Conservation (phyloP, 345 rosid genomes). For the Diplotaxis tenuifolia region DNA sequence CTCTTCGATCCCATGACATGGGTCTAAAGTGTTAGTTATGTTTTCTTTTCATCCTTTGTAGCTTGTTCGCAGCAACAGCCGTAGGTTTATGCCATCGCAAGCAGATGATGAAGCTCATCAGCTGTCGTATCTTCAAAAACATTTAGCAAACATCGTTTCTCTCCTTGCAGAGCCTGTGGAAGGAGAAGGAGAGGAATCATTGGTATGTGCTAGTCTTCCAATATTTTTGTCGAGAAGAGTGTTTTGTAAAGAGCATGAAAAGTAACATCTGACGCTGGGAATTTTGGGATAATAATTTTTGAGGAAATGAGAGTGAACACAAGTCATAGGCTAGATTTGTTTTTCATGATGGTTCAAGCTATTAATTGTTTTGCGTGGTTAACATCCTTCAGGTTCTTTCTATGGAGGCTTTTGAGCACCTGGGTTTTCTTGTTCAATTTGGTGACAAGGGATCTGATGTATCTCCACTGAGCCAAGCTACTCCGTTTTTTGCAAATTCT, state of each 20-base stretch:
- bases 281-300: neutral
- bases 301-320: neutral
- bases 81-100: conserved; percentile 94
- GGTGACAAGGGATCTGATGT: conserved; percentile 87
- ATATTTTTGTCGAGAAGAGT: neutral
- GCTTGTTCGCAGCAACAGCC: conserved; percentile 98
- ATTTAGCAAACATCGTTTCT: conserved; percentile 76
- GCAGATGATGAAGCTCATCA: conserved; percentile 99
- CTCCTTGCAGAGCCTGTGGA: conserved; percentile 90
- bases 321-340: conserved; percentile 5
- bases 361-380: conserved; percentile 26
- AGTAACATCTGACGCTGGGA: neutral
- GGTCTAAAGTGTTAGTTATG: neutral
- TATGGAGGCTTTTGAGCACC: conserved; percentile 95
- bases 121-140: conserved; percentile 90
- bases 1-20: neutral
- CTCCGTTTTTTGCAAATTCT: conserved; percentile 97
- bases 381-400: conserved; percentile 65
- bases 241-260: neutral
- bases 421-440: conserved; percentile 90
- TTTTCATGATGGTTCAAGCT: conserved; percentile 3
- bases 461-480: conserved; percentile 75
- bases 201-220: conserved; percentile 52
- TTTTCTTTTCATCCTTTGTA: conserved; percentile 37
- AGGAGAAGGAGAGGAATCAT: conserved; percentile 84